Percentiles rank a stretch among this genome's conserved stretches.
Evolutionary conservation across 768 basidiomycete genomes (phyloP).

Genomic region (Suillus clintonianus): DNA sequence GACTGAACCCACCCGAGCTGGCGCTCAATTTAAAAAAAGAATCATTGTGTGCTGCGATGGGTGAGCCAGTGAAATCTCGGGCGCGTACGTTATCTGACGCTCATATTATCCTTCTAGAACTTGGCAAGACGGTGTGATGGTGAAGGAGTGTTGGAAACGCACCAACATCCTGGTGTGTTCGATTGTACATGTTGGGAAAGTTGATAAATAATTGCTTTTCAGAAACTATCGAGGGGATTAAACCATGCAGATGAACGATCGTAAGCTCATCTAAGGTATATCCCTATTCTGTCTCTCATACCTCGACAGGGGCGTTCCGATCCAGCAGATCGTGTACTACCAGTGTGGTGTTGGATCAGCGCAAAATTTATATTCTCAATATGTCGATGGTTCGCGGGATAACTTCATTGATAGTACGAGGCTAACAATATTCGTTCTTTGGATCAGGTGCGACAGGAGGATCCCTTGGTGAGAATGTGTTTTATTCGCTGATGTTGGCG

Average conservation of each 20-base stretch:
- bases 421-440: constrained; percentile 2
- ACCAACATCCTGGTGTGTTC: constrained; percentile 57
- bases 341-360: constrained; percentile 64
- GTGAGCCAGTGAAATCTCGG: constrained; percentile 36
- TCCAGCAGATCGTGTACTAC: constrained; percentile 65
- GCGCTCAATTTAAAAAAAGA: constrained; percentile 46
- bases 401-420: not conserved
- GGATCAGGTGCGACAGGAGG: constrained; percentile 61
- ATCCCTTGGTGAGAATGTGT: constrained; percentile 48
- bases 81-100: constrained; percentile 2
- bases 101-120: constrained; percentile 47
- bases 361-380: constrained; percentile 55
- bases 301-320: constrained; percentile 36
- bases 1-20: not conserved
- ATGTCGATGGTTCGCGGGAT: constrained; percentile 53
- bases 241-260: constrained; percentile 48
- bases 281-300: not conserved
- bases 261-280: constrained; percentile 17
- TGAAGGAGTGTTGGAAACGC: constrained; percentile 45
- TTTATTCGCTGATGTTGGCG: not conserved
- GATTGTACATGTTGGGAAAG: not conserved
- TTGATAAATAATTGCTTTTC: not conserved
- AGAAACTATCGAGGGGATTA: constrained; percentile 59
- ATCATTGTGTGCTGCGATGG: constrained; percentile 78
- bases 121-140: constrained; percentile 67